Evolutionary conservation across 2,329 filamentous ascomycete genomes (phyloP), one percentile per base, ranked within the genome.

Genomic region (Fusarium caatingaense): DNA sequence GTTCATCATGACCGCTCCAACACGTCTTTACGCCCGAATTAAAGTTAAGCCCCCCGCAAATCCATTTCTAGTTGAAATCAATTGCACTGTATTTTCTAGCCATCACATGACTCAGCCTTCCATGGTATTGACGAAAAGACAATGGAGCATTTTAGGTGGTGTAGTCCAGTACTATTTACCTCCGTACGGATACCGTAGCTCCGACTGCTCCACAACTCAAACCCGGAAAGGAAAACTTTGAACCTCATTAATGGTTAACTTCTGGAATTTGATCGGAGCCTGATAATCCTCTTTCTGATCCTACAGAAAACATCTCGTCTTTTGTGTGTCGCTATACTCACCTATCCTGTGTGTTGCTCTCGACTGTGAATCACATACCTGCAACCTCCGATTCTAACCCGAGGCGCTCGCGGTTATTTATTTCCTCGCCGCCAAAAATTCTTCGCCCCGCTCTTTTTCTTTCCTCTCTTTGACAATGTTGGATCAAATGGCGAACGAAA

Each of bases 401-500:
- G 61, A 60, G 45, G 37, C 30, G 50, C 54, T 69, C 73, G 55
- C 70, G 54, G 56, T 64, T 64, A 72, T 72, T 68, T 76, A 71
- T 72, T 66, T 68, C 68, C 60, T 69, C 62, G 60, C 64, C 66
- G 64, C 67, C 73, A 71, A 75, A 76, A 72, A 76, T 62, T 69
- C 66, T 64, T 70, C 61, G 74, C 72, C 72, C 72, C 74, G 72
- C 73, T 65, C 55, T 63, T 68, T 68, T 67, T 66, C 70, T 64
- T 63, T 69, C 58, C 56, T 55, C 68, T 67, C 55, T 59, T 69
- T 64, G 58, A 71, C 72, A 72, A 81, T 81, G 80, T 74, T 80
- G 69, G 79, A 80, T 58, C 79, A 81, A 76, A 85, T 85, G 83
- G 83, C 83, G 50, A 85, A 86, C 80, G 83, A 85, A 75, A 85